phyloP scores from a whole-genome alignment of 1,284 basidiomycete species.

The Singerocomus rubriflavus region DNA sequence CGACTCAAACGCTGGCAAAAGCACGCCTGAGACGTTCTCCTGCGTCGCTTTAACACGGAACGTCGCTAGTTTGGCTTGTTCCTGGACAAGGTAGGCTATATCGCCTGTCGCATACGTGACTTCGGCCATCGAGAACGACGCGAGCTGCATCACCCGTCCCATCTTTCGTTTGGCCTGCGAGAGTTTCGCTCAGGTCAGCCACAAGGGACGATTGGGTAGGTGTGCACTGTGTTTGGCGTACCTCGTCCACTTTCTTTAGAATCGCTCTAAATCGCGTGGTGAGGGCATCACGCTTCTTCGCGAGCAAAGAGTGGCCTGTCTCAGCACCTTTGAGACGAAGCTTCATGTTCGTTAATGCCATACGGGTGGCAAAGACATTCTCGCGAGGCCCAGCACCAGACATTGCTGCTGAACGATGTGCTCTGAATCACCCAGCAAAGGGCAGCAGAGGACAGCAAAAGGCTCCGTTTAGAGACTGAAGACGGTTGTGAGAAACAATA shows the following conservation, averaged over 20 bases:
- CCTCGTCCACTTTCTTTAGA: constrained; percentile 91
- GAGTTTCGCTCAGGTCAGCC: background rate
- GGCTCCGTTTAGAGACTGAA: background rate
- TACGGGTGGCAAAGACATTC: constrained; percentile 91
- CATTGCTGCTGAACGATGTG: constrained; percentile 47
- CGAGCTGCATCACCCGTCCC: constrained; percentile 97
- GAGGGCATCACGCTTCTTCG: constrained; percentile 96
- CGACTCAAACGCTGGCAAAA: constrained; percentile 94
- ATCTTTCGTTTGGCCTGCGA: constrained; percentile 94
- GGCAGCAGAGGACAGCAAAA: background rate
- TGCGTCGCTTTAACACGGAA: constrained; percentile 95
- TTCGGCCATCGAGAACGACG: constrained; percentile 97
- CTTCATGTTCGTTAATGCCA: constrained; percentile 95
- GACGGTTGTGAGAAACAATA: background rate
- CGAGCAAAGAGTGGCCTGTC: constrained; percentile 94
- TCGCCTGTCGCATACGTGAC: constrained; percentile 98
- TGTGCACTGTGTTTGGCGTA: constrained; percentile 36
- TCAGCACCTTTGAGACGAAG: constrained; percentile 93
- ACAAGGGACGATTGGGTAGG: background rate
- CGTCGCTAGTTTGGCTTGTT: constrained; percentile 86
- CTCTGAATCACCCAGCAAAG: background rate
- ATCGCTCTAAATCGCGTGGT: constrained; percentile 91
- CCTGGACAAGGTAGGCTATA: constrained; percentile 93
- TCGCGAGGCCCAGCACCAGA: constrained; percentile 87
- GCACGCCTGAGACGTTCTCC: constrained; percentile 98